Evolutionary conservation across 208 protist species (phyloP).

Genomic region (Angomonas desouzai): DNA sequence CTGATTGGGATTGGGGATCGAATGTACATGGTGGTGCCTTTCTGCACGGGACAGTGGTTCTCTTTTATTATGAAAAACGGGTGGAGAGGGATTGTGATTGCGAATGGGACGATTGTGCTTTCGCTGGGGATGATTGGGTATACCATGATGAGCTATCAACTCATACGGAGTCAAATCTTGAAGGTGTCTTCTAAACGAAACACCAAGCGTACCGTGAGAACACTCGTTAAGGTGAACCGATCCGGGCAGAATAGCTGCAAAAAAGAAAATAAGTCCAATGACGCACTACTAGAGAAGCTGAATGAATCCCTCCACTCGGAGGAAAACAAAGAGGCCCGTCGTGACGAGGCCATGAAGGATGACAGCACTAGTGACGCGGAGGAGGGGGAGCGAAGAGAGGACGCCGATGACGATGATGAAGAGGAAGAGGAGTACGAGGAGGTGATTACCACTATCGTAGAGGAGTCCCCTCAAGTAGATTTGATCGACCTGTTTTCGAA

Average conservation of each 20-base stretch:
- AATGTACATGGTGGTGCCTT: conserved; percentile 80
- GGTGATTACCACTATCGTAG: conserved; percentile 13
- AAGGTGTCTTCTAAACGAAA: conserved; percentile 26
- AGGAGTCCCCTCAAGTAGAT: conserved; percentile 44
- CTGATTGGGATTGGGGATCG: conserved; percentile 53
- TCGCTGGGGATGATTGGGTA: conserved; percentile 78
- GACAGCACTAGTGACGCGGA: not conserved
- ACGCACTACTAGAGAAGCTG: not conserved
- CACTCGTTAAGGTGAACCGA: conserved; percentile 8
- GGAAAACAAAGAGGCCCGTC: conserved; percentile 1
- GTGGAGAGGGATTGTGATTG: conserved; percentile 68
- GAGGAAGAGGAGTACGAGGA: conserved; percentile 21
- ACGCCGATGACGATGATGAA: conserved; percentile 8
- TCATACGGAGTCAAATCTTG: conserved; percentile 54
- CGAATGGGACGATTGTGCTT: conserved; percentile 73
- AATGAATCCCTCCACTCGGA: not conserved
- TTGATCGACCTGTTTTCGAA: conserved; percentile 69
- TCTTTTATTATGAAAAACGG: conserved; percentile 72
- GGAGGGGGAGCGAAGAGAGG: conserved; percentile 16
- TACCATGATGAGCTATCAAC: conserved; percentile 70
- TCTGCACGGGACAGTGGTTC: conserved; percentile 87
- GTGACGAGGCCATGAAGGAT: conserved; percentile 9
- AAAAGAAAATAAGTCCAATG: not conserved
- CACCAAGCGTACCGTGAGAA: conserved; percentile 17
- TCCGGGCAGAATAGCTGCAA: not conserved